Base-by-base conservation (phyloP, 1,284 basidiomycete species). In the Heterobasidion annosum region DNA sequence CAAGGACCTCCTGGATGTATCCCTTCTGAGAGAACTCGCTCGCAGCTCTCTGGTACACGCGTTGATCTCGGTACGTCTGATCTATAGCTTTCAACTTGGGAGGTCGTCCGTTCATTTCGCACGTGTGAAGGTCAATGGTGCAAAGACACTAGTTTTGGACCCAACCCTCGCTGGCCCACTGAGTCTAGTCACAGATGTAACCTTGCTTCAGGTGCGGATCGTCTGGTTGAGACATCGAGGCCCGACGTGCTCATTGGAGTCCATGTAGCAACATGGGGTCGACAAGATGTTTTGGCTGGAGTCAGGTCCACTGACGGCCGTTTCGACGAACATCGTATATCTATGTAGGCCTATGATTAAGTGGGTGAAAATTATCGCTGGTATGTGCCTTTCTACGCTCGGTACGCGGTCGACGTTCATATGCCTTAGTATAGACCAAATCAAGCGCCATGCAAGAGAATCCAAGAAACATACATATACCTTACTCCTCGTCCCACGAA, bases 221-320 rank as follows among this genome's bases (percentile, higher is more conserved):
- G 34, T 16, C n/a, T 19, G 9, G 37, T 45, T 52, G 35, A 40
- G 37, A 46, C 46, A 49, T 25, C 18, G 25, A 37, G 47, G 32
- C 44, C 51, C 51, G 52, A 59, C 54, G 19, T 12, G 33, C 43
- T 2, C 48, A 15, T 12, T 33, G 15, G 16, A 6, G 49, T 3
- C 10, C 34, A 1, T 54, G 49, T 63, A 98, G 90, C 91, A 98
- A 67, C 95, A 98, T 80, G 95, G 93, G 3, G 94, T 99, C 3
- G 96, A 98, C 73, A 97, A 97, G 75, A 96, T 99, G 89, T 98
- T 97, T 70, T 99, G 97, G 97, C 83, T 99, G 32, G 97, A 99
- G 69, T 67, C 84, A 8, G 93, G 93, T 33, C 85, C 91, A 9
- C 71, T 97, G 53, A 82, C 84, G 45, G 89, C 91, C 0, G 81